phyloP scores from a whole-genome alignment of 2,329 filamentous ascomycete genomes.

The Macrophomina tecta region DNA sequence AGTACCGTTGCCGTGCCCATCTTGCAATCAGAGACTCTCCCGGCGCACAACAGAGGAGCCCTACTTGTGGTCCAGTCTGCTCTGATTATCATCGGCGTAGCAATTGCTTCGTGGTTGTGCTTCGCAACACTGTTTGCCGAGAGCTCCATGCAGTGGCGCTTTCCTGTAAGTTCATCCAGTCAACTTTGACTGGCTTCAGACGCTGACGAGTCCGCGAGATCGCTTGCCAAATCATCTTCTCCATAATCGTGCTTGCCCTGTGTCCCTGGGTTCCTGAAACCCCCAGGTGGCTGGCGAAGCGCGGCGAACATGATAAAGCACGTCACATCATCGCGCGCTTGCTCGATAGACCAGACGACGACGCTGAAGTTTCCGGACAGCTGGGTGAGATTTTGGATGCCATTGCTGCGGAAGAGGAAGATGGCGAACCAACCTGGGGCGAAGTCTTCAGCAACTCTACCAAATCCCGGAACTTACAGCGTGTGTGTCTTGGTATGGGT shows the following conservation, averaged over 20 bases:
- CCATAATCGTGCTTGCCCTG: slow-evolving; percentile 48
- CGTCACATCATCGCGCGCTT: slow-evolving; percentile 56
- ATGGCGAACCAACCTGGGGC: slow-evolving; percentile 42
- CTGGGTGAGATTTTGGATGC: slow-evolving; percentile 67
- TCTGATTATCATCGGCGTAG: slow-evolving; percentile 56
- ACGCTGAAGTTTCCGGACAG: slow-evolving; percentile 62
- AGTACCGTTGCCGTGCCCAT: slow-evolving; percentile 61
- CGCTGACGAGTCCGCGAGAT: slow-evolving; percentile 42
- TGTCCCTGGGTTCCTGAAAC: slow-evolving; percentile 45
- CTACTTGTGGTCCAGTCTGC: slow-evolving; percentile 64
- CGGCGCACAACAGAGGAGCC: slow-evolving; percentile 63
- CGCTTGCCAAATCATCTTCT: slow-evolving; percentile 58
- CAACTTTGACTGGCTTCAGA: background rate
- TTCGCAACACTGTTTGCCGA: slow-evolving; percentile 52
- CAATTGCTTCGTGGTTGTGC: slow-evolving; percentile 59
- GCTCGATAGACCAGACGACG: slow-evolving; percentile 54
- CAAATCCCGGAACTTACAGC: slow-evolving; percentile 43
- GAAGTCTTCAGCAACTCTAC: slow-evolving; percentile 46
- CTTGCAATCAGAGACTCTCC: slow-evolving; percentile 59
- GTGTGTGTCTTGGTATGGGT: slow-evolving; percentile 46
- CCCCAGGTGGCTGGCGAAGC: slow-evolving; percentile 41
- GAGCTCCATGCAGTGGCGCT: slow-evolving; percentile 49
- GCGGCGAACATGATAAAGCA: slow-evolving; percentile 54
- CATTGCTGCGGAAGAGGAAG: slow-evolving; percentile 33
- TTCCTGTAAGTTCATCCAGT: slow-evolving; percentile 33